These are phyloP conservation scores for Sporothrix inflata DNA, from an alignment of 2,329 filamentous ascomycete species.

Conservation along the genomic window DNA sequence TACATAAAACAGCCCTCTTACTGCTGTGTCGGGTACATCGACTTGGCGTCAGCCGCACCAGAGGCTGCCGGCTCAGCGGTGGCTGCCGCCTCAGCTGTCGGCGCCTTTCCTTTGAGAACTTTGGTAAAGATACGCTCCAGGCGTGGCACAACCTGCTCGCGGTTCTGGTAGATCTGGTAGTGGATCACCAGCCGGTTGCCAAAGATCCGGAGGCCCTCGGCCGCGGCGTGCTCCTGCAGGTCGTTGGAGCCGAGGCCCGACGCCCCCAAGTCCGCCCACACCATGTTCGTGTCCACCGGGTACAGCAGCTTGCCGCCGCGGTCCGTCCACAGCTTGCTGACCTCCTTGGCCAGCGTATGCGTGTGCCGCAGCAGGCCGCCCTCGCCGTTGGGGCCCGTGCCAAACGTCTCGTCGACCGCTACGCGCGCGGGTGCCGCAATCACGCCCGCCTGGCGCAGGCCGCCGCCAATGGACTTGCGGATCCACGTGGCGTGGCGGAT, in stretches of 20 bases:
- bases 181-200: constrained; percentile 52
- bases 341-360: constrained; percentile 64
- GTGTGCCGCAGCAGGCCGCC: constrained; percentile 63
- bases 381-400: constrained; percentile 57
- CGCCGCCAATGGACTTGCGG: constrained; percentile 79
- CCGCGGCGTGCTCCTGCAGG: constrained; percentile 47
- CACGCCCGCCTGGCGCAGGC: constrained; percentile 75
- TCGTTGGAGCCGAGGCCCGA: constrained; percentile 51
- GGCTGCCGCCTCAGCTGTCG: background rate
- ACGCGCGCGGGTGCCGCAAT: constrained; percentile 75
- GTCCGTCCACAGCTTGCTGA: constrained; percentile 66
- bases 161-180: constrained; percentile 65
- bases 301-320: constrained; percentile 70
- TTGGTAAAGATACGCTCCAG: constrained; percentile 59
- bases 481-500: constrained; percentile 74
- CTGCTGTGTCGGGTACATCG: constrained; percentile 19
- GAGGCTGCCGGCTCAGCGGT: background rate
- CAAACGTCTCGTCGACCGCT: constrained; percentile 79
- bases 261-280: constrained; percentile 75
- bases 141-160: constrained; percentile 61
- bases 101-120: constrained; percentile 38
- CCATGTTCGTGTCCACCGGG: constrained; percentile 88
- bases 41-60: background rate
- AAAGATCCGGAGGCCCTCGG: constrained; percentile 49
- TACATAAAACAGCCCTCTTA: background rate